Percentiles rank a stretch among this genome's conserved stretches.
Evolutionary conservation across 163 green algal genomes (phyloP).

Genomic region (Picocystis sp.): DNA sequence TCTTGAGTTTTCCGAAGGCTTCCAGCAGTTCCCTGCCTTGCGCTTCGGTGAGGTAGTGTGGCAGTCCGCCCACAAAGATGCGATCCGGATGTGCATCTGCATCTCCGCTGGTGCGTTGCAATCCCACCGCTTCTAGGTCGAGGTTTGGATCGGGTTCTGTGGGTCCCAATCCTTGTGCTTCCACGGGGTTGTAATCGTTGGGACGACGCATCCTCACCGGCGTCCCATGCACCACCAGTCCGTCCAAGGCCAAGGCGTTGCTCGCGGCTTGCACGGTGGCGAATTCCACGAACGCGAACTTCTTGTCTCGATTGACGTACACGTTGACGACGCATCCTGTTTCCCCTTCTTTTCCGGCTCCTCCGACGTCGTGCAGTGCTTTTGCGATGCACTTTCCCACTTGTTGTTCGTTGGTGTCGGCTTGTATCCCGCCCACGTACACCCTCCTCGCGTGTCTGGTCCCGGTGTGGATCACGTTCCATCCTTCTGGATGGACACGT

Average conservation of each 20-base stretch:
- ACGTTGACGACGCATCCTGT: slow-evolving; percentile 63
- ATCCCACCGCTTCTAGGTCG: slow-evolving; percentile 79
- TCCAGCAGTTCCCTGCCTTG: slow-evolving; percentile 79
- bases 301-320: slow-evolving; percentile 97
- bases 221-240: slow-evolving; percentile 87
- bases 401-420: slow-evolving; percentile 59
- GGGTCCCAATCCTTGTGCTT: slow-evolving; percentile 59
- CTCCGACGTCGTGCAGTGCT: slow-evolving; percentile 72
- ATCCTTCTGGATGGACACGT: no score
- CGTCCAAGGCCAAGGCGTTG: slow-evolving; percentile 93
- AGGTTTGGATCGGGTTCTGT: slow-evolving; percentile 64
- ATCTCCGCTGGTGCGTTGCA: slow-evolving; percentile 12
- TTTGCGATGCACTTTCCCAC: slow-evolving; percentile 81
- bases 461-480: no score
- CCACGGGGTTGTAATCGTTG: slow-evolving; percentile 89
- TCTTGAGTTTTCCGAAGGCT: slow-evolving; percentile 71
- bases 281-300: slow-evolving; percentile 97
- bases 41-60: slow-evolving; percentile 88
- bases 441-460: slow-evolving; percentile 80
- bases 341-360: slow-evolving; percentile 46
- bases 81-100: slow-evolving; percentile 43
- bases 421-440: slow-evolving; percentile 85
- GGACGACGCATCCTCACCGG: slow-evolving; percentile 72
- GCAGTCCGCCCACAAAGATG: slow-evolving; percentile 94
- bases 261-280: slow-evolving; percentile 78